Evolutionary conservation across 2,329 filamentous ascomycete genomes (phyloP).

Genomic region (Verticillium longisporum): DNA sequence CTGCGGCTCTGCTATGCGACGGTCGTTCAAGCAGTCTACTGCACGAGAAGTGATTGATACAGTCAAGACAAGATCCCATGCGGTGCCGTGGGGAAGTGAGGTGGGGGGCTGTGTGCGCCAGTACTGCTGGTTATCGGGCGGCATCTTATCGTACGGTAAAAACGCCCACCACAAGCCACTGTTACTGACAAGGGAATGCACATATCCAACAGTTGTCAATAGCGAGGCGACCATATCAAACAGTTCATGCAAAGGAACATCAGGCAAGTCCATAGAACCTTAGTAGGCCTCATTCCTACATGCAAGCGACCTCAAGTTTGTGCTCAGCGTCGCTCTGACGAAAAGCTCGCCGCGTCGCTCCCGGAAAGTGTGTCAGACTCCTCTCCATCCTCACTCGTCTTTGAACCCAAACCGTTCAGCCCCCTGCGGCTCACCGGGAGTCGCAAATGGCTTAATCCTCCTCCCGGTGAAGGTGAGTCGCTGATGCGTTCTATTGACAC

Average conservation of each 20-base stretch:
- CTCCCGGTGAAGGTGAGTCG: conserved; percentile 15
- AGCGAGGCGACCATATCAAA: no score
- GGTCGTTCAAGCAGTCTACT: not conserved
- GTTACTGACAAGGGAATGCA: not conserved
- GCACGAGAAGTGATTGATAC: not conserved
- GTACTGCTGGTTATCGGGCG: not conserved
- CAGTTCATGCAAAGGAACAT: no score
- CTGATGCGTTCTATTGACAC: conserved; percentile 20
- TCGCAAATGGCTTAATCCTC: conserved; percentile 7
- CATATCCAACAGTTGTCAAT: no score
- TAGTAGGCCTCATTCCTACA: no score
- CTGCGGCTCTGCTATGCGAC: not conserved
- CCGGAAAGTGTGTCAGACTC: conserved; percentile 28
- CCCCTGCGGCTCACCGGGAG: conserved; percentile 9
- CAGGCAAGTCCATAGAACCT: no score
- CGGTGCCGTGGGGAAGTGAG: not conserved
- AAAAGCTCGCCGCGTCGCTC: conserved; percentile 29
- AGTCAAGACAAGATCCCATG: not conserved
- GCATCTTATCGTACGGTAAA: not conserved
- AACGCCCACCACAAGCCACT: not conserved
- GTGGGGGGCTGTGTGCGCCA: not conserved
- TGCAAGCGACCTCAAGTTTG: not conserved
- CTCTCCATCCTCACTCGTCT: conserved; percentile 24
- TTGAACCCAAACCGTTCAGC: conserved; percentile 21
- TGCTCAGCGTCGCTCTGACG: conserved; percentile 16